Evolutionary conservation across 1,284 basidiomycete genomes (phyloP).

Genomic region (Dichomitus squalens): DNA sequence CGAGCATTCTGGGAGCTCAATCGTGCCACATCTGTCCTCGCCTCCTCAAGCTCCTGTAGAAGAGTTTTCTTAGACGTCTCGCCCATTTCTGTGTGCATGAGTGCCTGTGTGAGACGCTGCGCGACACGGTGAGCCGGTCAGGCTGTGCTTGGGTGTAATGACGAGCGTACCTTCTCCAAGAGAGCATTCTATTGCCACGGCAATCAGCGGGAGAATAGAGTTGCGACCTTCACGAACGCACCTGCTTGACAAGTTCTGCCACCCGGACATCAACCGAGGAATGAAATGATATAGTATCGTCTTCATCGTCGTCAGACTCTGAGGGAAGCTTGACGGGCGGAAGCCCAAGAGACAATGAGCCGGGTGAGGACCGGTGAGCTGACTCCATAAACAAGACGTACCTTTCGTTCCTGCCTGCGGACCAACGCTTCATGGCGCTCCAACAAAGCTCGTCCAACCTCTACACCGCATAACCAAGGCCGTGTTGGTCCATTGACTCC

Average conservation of each 20-base stretch:
- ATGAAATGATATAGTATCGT: conserved; percentile 12
- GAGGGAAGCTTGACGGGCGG: background rate
- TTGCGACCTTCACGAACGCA: conserved; percentile 8
- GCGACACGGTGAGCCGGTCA: background rate
- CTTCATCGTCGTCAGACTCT: background rate
- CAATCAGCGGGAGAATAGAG: background rate
- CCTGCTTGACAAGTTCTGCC: conserved; percentile 38
- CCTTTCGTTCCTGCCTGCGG: conserved; percentile 51
- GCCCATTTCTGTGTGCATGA: conserved; percentile 81
- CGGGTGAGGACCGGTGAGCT: background rate
- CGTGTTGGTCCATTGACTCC: background rate
- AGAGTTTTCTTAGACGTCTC: conserved; percentile 80
- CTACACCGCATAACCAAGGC: conserved; percentile 40
- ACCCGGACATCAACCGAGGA: conserved; percentile 37
- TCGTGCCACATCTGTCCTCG: conserved; percentile 68
- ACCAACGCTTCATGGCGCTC: conserved; percentile 87
- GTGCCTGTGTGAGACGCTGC: conserved; percentile 79
- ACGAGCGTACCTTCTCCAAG: conserved; percentile 62
- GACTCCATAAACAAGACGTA: conserved; percentile 46
- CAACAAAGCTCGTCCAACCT: conserved; percentile 90
- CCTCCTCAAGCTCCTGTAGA: conserved; percentile 78
- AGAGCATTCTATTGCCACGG: conserved; percentile 51
- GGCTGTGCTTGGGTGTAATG: background rate
- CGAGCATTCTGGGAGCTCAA: conserved; percentile 71
- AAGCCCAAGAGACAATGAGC: background rate